Conservation (phyloP, 129 eudicot species). For the sunflower (Helianthus annuus) region DNA sequence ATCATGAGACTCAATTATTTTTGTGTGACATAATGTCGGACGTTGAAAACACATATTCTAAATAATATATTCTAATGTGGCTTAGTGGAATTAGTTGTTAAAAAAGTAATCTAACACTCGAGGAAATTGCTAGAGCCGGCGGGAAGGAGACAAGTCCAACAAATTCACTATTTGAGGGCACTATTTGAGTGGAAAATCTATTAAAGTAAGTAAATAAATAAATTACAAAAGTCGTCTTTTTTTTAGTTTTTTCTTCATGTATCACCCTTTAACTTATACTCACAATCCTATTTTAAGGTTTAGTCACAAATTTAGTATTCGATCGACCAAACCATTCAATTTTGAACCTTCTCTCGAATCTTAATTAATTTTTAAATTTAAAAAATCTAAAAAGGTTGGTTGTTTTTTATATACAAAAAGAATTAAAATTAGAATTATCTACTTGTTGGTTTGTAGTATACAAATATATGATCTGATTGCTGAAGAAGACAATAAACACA, state of each 20-base stretch:
- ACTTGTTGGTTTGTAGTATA: too few species aligned
- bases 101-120: slow-evolving; percentile 22
- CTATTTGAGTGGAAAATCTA: background rate
- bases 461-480: too few species aligned
- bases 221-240: background rate
- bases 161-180: background rate
- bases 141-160: slow-evolving; percentile 10
- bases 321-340: background rate
- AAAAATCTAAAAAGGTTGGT: too few species aligned
- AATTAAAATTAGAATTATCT: too few species aligned
- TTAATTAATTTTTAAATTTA: background rate
- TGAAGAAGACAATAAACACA: too few species aligned
- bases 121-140: slow-evolving; percentile 24
- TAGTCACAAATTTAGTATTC: background rate
- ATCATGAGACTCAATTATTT: background rate
- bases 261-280: slow-evolving; percentile 1
- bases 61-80: background rate
- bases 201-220: background rate
- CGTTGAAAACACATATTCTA: slow-evolving; percentile 10
- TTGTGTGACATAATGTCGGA: slow-evolving; percentile 19
- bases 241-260: background rate
- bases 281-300: background rate
- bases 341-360: background rate
- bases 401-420: too few species aligned
- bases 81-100: slow-evolving; percentile 36